Evolutionary conservation across 495 filamentous ascomycete genomes (phyloP).

Genomic region (Xanthoparmelia taractica): DNA sequence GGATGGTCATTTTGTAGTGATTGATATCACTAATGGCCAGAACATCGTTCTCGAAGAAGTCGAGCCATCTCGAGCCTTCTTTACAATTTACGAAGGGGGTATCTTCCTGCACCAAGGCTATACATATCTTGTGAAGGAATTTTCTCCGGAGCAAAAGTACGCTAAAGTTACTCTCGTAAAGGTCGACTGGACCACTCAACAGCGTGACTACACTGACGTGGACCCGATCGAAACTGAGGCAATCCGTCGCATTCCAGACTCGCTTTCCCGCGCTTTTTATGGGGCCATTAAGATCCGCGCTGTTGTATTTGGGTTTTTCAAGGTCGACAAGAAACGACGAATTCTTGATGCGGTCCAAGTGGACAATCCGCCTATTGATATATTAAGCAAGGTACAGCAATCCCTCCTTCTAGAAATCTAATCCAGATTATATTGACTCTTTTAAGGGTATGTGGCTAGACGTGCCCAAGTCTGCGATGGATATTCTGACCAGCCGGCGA

Average conservation of each 20-base stretch:
- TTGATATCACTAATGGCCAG: conserved; percentile 74
- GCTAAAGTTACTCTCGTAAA: conserved; percentile 72
- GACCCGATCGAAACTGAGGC: conserved; percentile 85
- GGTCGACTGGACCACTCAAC: conserved; percentile 91
- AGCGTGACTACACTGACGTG: conserved; percentile 91
- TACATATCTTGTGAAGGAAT: conserved; percentile 85
- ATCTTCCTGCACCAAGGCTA: conserved; percentile 95
- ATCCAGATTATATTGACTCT: not conserved
- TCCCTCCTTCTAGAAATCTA: not conserved
- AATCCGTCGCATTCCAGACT: conserved; percentile 58
- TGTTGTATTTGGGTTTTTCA: conserved; percentile 93
- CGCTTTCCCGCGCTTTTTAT: conserved; percentile 62
- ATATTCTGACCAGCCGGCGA: conserved; percentile 61
- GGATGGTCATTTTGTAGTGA: conserved; percentile 85
- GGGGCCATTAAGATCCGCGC: conserved; percentile 76
- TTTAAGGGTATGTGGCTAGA: conserved; percentile 74
- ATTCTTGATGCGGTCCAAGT: conserved; percentile 90
- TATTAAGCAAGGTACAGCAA: conserved; percentile 60
- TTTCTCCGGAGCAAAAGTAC: conserved; percentile 67
- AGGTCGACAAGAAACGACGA: conserved; percentile 70
- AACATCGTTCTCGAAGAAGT: conserved; percentile 90
- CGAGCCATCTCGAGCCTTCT: conserved; percentile 90
- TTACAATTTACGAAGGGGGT: conserved; percentile 93
- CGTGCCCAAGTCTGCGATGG: conserved; percentile 68
- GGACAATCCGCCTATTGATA: conserved; percentile 83